Percentiles rank a stretch among this genome's conserved stretches.
Conservation (phyloP, 2,329 filamentous ascomycete species). For the Apiospora malaysiana region DNA sequence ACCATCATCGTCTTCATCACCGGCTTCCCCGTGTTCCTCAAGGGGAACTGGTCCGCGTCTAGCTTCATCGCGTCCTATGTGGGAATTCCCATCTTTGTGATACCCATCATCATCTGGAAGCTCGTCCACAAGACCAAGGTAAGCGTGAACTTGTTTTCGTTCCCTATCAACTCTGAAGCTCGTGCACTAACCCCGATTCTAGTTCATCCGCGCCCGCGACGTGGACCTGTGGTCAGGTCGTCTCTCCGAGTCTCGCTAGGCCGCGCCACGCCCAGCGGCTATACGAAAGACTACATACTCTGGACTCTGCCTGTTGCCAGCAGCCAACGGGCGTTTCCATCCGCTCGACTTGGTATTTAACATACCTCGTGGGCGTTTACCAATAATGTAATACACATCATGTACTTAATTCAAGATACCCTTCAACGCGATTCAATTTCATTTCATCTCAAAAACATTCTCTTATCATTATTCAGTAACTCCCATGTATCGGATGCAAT, state of each 20-base stretch:
- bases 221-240: conserved; percentile 38
- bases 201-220: conserved; percentile 33
- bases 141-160: conserved; percentile 25
- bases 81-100: conserved; percentile 47
- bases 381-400: not conserved
- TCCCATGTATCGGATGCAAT: no score
- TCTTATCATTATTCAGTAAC: no score
- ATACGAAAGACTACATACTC: not conserved
- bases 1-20: conserved; percentile 33
- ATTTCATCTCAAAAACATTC: no score
- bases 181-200: not conserved
- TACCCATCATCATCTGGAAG: conserved; percentile 50
- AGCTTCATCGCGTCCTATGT: conserved; percentile 47
- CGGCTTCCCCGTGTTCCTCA: conserved; percentile 38
- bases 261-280: not conserved
- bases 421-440: no score
- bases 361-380: not conserved
- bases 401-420: no score
- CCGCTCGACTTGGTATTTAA: not conserved
- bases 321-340: no score
- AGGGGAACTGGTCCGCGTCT: conserved; percentile 33
- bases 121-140: conserved; percentile 44
- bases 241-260: conserved; percentile 3
- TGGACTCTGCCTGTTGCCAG: not conserved
- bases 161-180: not conserved